Percentiles rank a stretch among this genome's conserved stretches.
Conservation (phyloP, 441 rosid species). For the Kokia cookei region DNA sequence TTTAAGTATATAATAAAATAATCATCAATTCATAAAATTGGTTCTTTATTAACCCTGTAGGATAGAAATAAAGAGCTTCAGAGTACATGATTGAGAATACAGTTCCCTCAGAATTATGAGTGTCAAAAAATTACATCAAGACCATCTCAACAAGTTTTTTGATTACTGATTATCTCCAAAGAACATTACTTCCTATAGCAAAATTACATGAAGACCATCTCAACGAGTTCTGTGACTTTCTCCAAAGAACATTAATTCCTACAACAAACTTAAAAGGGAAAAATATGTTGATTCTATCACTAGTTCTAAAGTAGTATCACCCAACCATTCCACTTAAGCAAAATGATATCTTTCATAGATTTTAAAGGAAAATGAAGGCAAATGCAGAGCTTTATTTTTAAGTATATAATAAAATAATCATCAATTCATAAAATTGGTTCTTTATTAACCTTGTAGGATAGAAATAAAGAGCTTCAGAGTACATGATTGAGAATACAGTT, state of each 20-base stretch:
- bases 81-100: not conserved
- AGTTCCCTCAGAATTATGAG: not conserved
- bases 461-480: not conserved
- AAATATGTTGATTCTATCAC: not conserved
- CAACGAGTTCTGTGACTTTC: not conserved
- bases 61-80: not conserved
- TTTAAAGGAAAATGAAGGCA: not conserved
- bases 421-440: not conserved
- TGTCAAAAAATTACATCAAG: not conserved
- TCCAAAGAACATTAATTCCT: not conserved
- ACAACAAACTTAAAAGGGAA: not conserved
- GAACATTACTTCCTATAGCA: not conserved
- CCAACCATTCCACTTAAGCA: not conserved
- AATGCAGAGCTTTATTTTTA: not conserved
- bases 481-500: not conserved
- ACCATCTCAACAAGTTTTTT: not conserved
- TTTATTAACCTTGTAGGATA: not conserved
- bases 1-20: not conserved
- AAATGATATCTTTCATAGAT: not conserved
- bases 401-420: not conserved
- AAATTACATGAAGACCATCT: not conserved
- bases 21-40: not conserved
- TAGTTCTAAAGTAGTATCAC: not conserved
- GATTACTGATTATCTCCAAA: not conserved
- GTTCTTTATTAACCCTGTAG: not conserved